Base-by-base conservation (phyloP, 495 filamentous ascomycete genomes). In the Penicillium parvum region DNA sequence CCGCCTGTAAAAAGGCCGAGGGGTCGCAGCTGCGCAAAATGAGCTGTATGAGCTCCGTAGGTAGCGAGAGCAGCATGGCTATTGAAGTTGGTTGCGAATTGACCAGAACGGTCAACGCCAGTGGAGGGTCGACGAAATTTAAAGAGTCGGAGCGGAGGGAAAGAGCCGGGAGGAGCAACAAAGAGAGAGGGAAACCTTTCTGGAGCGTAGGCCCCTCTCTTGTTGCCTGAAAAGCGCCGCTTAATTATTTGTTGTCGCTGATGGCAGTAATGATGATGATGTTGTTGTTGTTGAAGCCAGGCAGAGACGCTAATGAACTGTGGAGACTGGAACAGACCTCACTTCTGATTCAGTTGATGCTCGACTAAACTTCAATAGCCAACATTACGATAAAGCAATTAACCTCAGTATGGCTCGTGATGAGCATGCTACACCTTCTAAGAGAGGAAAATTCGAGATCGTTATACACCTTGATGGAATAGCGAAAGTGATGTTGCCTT, bases 21-120 rank as follows among this genome's bases (percentile, higher is more conserved):
- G 62, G 57, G 9, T 57, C 61, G 22, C 60, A 61, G n/a, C 52
- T 45, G 22, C 49, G 42, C 12, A 73, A 47, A 30, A 73, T 40
- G 32, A 70, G 61, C 39, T 66, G 62, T n/a, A 71, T 50, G 10
- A 73, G 41, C 49, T 73, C 69, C 26, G 53, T 43, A 3, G 69
- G 69, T 5, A 73, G 55, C 18, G 55, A 32, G n/a, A 65, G 50
- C 7, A 71, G 43, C 64, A 65, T 69, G n/a, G n/a, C n/a, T n/a
- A 10, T 18, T 34, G 16, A 7, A 15, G 10, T 18, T 14, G 12
- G 3, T 10, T 8, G 14, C 4, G 5, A 17, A 5, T 15, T 29
- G 16, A 14, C 8, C 10, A 5, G 23, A 23, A 23, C 23, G n/a
- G n/a, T n/a, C n/a, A n/a, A n/a, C n/a, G n/a, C n/a, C n/a, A n/a